Evolutionary conservation across 495 filamentous ascomycete species (phyloP).

Genomic region (Aspergillus panamensis): DNA sequence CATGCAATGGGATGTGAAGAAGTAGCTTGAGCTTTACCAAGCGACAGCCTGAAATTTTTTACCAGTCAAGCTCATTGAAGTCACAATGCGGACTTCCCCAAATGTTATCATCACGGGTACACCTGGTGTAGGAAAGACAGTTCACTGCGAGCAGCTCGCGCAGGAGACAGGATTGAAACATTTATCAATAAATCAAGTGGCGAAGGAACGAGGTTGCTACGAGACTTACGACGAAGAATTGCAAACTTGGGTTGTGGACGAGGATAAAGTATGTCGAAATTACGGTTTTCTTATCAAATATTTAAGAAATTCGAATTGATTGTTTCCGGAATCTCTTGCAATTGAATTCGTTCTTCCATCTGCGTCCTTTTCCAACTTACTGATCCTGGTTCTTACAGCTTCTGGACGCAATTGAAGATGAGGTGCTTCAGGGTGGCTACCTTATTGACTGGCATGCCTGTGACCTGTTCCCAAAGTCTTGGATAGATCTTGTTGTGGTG

Average conservation of each 20-base stretch:
- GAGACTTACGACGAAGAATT: constrained; percentile 82
- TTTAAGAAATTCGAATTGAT: neutral
- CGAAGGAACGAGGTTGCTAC: constrained; percentile 78
- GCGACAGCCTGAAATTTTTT: neutral
- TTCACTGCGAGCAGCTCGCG: constrained; percentile 76
- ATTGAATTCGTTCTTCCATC: neutral
- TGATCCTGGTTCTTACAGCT: constrained; percentile 49
- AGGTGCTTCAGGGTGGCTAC: constrained; percentile 73
- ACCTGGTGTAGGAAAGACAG: constrained; percentile 92
- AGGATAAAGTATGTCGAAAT: constrained; percentile 71
- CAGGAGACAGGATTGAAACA: constrained; percentile 72
- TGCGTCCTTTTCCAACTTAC: constrained; percentile 9
- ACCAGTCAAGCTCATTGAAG: neutral
- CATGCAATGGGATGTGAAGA: neutral
- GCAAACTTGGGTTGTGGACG: constrained; percentile 90
- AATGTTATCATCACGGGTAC: constrained; percentile 96
- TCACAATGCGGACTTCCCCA: constrained; percentile 57
- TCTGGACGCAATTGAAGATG: constrained; percentile 83
- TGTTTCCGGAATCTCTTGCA: too few relatives aligned
- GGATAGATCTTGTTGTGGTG: constrained; percentile 95
- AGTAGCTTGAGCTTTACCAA: too few relatives aligned
- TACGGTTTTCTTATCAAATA: constrained; percentile 11
- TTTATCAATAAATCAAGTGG: constrained; percentile 83
- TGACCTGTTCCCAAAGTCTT: constrained; percentile 88
- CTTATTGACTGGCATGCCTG: constrained; percentile 99